Evolutionary conservation across 441 rosid species (phyloP), one percentile per base, ranked within the genome.

Genomic region (Pelargonium myrrhifolium): DNA sequence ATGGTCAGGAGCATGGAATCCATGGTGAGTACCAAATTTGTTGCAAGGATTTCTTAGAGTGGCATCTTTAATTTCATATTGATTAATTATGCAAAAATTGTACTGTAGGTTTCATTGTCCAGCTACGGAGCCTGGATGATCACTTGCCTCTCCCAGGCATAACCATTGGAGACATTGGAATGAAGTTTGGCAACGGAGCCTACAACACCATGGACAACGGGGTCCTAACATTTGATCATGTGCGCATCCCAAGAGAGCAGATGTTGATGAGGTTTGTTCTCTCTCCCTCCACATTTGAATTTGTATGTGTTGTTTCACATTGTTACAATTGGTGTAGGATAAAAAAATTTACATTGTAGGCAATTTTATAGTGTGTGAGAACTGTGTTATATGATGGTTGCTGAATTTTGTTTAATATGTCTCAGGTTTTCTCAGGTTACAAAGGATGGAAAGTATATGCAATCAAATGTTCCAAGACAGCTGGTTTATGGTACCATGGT

Each of bases 401-500:
- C 66, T 79, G 66, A 72, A 72, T 35, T 72, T 65, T 28, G 31
- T 67, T 70, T 37, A 65, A 76, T 78, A 67, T 78, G 49, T 75
- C 71, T 60, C 89, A 93, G 99, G 80, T 84, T 88, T 74, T 72
- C 85, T 43, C 90, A 91, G 73, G 96, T 93, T 71, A 89, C 99
- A 12, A 84, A 80, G 80, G 95, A 93, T 80, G 97, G 99, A 67
- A 91, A 93, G 72, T 80, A 78, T 73, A 68, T 78, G 56, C 84
- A 83, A 68, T 93, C 99, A 1, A 74, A 87, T 78, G 95, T 93
- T 68, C 99, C 97, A 2, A 75, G 90, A 60, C 99, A 89, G 77
- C 80, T 89, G 73, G 77, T 88, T 68, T 93, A 93, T 74, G 95
- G 99, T 24, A 93, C 97, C 17, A 91, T 93, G 97, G 99, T 93